These are phyloP conservation scores for Paxillus rubicundulus DNA, from an alignment of 768 basidiomycete species.

Conservation along the genomic window DNA sequence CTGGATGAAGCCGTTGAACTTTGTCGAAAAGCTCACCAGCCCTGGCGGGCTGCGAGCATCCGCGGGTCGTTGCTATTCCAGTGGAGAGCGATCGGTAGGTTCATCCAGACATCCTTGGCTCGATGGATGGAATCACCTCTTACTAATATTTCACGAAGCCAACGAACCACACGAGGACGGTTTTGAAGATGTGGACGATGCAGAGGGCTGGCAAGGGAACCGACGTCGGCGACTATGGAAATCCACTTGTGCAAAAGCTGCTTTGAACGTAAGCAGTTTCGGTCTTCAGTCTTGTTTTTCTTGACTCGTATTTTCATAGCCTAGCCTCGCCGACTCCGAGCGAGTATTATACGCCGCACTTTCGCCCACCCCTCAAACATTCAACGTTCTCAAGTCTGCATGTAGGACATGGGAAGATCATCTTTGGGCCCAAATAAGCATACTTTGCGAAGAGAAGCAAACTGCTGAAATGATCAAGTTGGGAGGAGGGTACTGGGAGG, in stretches of 20 bases:
- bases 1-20: slow-evolving; percentile 81
- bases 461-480: slow-evolving; percentile 64
- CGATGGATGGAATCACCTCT: not conserved
- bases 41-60: slow-evolving; percentile 90
- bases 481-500: slow-evolving; percentile 79
- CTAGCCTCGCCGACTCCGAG: slow-evolving; percentile 64
- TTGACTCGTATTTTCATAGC: slow-evolving; percentile 33
- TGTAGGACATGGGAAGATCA: slow-evolving; percentile 95
- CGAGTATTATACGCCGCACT: slow-evolving; percentile 88
- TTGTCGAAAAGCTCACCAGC: slow-evolving; percentile 79
- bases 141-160: slow-evolving; percentile 41
- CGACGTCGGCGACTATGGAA: slow-evolving; percentile 83
- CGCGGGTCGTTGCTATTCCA: slow-evolving; percentile 77
- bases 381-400: slow-evolving; percentile 61
- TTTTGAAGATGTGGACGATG: slow-evolving; percentile 41
- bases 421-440: slow-evolving; percentile 85
- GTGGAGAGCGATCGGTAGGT: slow-evolving; percentile 70
- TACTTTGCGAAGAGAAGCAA: slow-evolving; percentile 79
- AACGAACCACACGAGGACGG: slow-evolving; percentile 50
- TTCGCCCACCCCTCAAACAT: slow-evolving; percentile 67
- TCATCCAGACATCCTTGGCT: not conserved
- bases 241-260: slow-evolving; percentile 73
- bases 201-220: slow-evolving; percentile 71
- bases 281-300: not conserved
- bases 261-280: slow-evolving; percentile 56